Base-by-base conservation (phyloP, 2,329 filamentous ascomycete species). In the Colletotrichum cuscutae region DNA sequence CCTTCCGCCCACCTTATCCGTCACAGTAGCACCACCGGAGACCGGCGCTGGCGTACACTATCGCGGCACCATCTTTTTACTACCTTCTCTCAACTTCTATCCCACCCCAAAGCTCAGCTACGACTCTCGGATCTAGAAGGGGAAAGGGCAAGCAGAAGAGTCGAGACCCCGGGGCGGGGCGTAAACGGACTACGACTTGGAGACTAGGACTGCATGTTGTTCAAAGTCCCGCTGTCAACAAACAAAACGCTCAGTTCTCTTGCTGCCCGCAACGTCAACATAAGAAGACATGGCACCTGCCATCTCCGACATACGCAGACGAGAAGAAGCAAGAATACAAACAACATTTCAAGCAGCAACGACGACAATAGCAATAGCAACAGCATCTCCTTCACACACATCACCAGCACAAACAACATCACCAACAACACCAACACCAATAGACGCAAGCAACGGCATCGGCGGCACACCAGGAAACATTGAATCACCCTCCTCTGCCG, bases 251-350 rank as follows among this genome's bases (percentile, higher is more conserved):
- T 22, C 37, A 42, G 15, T 42, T 42, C 46, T 26, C 7, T 28
- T 26, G 11, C 28, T 35, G 61, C 13, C 22, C 30, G 49, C 30
- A 64, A 73, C 71, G 71, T 61, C 71, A 70, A 61, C 19, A 73
- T 71, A 73, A 62, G 59, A 24, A 73, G 66, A 52, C 52, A 73
- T 73, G 71, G 66, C 71, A 73, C 60, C 71, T 71, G 71, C 46
- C 54, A 61, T 22, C 13, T 35, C 53, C 54, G 19, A 37, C 8
- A 53, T n/a, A 56, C 24, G 42, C 61, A 56, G 28, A 61, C 22
- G 49, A 59, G 56, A 56, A 42, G 37, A 42, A 42, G 37, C 37
- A 42, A 42, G 37, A 42, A 42, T 42, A 42, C 37, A 42, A 53
- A 54, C 37, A 70, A 4, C 58, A 19, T 19, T 15, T 61, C 28